Conservation (phyloP, 106 monocot genomes). For the Chionographis japonica region DNA sequence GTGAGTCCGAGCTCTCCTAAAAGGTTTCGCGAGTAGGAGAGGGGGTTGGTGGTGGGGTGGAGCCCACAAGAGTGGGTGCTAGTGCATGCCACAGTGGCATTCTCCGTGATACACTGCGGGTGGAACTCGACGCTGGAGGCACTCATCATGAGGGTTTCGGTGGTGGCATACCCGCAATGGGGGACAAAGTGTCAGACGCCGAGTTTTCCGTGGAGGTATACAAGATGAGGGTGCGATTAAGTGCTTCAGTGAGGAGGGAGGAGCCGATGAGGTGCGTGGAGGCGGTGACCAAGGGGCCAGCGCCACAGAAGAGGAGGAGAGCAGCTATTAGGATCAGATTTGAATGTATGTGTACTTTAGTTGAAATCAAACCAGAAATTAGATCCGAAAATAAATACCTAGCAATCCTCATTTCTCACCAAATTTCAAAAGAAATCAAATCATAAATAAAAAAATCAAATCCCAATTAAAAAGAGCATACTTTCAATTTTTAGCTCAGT, state of each 20-base stretch:
- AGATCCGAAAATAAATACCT: too few species aligned
- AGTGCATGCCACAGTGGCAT: constrained; percentile 26
- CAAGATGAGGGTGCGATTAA: constrained; percentile 39
- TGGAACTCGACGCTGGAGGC: constrained; percentile 73
- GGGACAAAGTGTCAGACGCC: constrained; percentile 52
- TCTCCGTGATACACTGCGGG: constrained; percentile 71
- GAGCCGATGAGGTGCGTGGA: constrained; percentile 29
- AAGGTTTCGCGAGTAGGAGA: constrained; percentile 27
- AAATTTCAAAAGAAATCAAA: too few species aligned
- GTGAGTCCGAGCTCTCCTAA: constrained; percentile 41
- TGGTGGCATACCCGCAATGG: constrained; percentile 55
- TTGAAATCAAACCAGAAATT: too few species aligned
- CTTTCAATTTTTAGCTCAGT: too few species aligned
- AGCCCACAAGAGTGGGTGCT: constrained; percentile 60
- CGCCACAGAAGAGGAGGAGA: constrained; percentile 8
- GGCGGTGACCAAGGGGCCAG: constrained; percentile 31
- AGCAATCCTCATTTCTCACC: too few species aligned
- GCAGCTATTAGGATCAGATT: background rate
- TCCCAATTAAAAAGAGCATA: too few species aligned
- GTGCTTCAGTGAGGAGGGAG: constrained; percentile 16
- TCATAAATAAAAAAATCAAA: too few species aligned
- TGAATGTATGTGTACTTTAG: too few species aligned
- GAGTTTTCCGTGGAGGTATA: constrained; percentile 52
- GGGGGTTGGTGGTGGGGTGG: constrained; percentile 54
- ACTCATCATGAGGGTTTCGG: constrained; percentile 50